Evolutionary conservation across 169 alveolate species (phyloP).

Genomic region (Plasmodium vinckei): DNA sequence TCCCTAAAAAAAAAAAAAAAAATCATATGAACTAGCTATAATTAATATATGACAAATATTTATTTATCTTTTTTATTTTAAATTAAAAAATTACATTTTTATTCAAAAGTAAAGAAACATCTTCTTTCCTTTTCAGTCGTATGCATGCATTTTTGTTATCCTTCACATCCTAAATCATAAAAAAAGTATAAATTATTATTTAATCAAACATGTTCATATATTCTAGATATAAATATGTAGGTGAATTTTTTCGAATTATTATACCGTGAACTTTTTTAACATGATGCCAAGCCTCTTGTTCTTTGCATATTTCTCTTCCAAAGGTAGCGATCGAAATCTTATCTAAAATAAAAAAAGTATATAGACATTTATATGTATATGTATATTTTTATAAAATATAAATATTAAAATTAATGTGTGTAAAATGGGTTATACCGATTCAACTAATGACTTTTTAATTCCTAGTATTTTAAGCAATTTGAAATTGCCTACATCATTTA

Average conservation of each 20-base stretch:
- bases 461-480: conserved; percentile 25
- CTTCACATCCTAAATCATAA: conserved; percentile 23
- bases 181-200: background rate
- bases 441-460: conserved; percentile 25
- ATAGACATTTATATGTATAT: background rate
- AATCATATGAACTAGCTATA: background rate
- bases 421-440: conserved; percentile 17
- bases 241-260: background rate
- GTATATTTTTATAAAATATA: background rate
- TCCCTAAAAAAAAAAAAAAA: conserved; percentile 8
- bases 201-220: background rate
- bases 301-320: conserved; percentile 41
- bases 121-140: conserved; percentile 30
- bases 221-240: background rate
- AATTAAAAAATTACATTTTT: conserved; percentile 30
- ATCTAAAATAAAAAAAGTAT: conserved; percentile 2
- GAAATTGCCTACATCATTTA: conserved; percentile 3
- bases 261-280: conserved; percentile 44
- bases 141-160: conserved; percentile 45
- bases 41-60: background rate
- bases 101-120: conserved; percentile 1
- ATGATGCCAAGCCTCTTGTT: conserved; percentile 30
- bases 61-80: too few relatives aligned
- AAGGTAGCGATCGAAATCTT: conserved; percentile 30
- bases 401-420: too few relatives aligned